These are phyloP conservation scores for Kwoniella heveanensis DNA, from an alignment of 768 basidiomycete genomes.

Conservation along the genomic window DNA sequence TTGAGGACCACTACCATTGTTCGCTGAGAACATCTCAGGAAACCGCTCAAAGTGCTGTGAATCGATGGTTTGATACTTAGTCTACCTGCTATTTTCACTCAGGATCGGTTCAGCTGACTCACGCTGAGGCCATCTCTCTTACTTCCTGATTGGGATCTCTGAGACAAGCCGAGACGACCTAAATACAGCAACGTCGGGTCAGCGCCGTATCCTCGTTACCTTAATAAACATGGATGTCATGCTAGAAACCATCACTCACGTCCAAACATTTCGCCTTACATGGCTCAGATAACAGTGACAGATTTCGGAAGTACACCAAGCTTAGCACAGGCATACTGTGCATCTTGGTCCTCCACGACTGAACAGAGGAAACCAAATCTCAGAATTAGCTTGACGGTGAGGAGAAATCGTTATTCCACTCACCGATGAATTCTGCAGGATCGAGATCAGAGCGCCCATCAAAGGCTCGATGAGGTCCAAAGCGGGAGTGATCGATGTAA, in stretches of 20 bases:
- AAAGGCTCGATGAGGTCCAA: conserved; percentile 68
- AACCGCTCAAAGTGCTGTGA: conserved; percentile 72
- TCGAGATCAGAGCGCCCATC: conserved; percentile 71
- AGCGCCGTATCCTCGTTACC: no score
- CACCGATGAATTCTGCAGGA: conserved; percentile 77
- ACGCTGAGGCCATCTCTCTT: conserved; percentile 81
- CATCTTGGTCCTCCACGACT: conserved; percentile 90
- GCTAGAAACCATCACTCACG: conserved; percentile 54
- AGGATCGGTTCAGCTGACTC: conserved; percentile 37
- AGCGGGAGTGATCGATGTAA: conserved; percentile 79
- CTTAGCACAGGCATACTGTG: conserved; percentile 85
- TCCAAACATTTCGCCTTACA: conserved; percentile 76
- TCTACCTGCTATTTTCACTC: no score
- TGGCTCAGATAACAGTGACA: conserved; percentile 70
- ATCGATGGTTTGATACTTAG: conserved; percentile 12
- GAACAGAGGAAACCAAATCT: background rate
- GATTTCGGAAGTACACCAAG: conserved; percentile 87
- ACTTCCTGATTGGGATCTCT: conserved; percentile 91
- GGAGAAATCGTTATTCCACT: conserved; percentile 38
- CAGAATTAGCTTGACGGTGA: background rate
- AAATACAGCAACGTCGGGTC: conserved; percentile 3
- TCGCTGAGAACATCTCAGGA: conserved; percentile 86
- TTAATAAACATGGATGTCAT: background rate
- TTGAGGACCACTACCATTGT: conserved; percentile 81
- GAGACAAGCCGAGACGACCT: conserved; percentile 80